Conservation (phyloP, 1,284 basidiomycete species). For the Chalciporus sp. region DNA sequence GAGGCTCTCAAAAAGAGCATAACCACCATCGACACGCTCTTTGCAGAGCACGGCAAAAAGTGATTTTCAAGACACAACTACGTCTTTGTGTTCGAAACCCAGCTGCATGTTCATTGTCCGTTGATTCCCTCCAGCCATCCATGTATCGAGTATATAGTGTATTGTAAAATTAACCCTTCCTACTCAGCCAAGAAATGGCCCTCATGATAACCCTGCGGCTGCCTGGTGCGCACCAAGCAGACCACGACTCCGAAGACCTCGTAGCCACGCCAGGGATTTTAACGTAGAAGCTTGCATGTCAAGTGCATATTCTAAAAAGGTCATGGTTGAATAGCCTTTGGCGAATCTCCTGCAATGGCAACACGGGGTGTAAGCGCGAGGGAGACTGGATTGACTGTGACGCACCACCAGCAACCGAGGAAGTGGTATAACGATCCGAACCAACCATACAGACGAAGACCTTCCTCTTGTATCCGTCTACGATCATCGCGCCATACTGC, state of each 20-base stretch:
- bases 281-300: conserved; percentile 67
- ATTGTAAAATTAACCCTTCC: conserved; percentile 7
- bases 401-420: conserved; percentile 69
- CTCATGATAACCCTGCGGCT: conserved; percentile 61
- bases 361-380: conserved; percentile 10
- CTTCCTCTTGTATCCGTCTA: conserved; percentile 51
- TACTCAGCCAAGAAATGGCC: neutral
- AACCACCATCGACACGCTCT: conserved; percentile 53
- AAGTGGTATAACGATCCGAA: conserved; percentile 54
- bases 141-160: neutral
- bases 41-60: conserved; percentile 46
- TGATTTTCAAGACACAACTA: neutral
- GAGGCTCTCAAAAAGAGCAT: conserved; percentile 49
- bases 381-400: conserved; percentile 7
- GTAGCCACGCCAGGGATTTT: conserved; percentile 67
- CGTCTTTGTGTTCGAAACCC: neutral
- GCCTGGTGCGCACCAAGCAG: conserved; percentile 67
- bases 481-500: conserved; percentile 87
- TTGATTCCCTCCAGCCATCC: neutral
- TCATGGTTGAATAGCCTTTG: conserved; percentile 51
- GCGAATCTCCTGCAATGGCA: conserved; percentile 55
- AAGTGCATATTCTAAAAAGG: conserved; percentile 61
- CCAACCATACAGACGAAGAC: conserved; percentile 48
- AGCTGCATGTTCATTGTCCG: neutral
- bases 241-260: conserved; percentile 58